Conservation (phyloP, 345 rosid species). For the Rhodamnia argentea region DNA sequence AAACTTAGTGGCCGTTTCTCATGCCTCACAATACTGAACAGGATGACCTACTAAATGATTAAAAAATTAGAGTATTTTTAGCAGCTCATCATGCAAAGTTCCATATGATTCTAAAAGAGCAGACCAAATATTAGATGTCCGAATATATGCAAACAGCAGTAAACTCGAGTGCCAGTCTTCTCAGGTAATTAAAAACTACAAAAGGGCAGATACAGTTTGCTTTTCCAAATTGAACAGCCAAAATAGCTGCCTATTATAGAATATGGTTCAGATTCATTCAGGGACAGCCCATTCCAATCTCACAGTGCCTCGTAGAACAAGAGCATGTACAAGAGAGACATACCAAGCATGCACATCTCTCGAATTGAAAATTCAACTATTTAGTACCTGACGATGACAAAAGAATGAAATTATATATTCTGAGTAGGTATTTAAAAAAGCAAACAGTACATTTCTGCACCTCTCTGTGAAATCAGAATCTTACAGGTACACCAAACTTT, state of each 20-base stretch:
- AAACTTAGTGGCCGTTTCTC: neutral
- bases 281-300: neutral
- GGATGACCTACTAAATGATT: neutral
- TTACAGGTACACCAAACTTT: neutral
- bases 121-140: neutral
- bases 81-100: neutral
- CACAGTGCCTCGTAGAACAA: neutral
- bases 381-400: neutral
- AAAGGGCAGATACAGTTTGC: neutral
- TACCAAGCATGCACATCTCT: neutral
- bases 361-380: neutral
- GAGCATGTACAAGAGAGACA: neutral
- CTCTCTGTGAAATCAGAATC: neutral
- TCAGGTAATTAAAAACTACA: neutral
- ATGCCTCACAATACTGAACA: neutral
- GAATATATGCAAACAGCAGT: neutral
- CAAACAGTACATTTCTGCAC: neutral
- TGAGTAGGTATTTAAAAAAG: neutral
- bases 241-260: neutral
- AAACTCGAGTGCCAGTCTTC: neutral
- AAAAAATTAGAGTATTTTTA: neutral
- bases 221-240: neutral
- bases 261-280: neutral
- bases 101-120: neutral
- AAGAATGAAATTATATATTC: neutral